Evolutionary conservation across 2,329 filamentous ascomycete species (phyloP).

Genomic region (Exophiala spinifera): DNA sequence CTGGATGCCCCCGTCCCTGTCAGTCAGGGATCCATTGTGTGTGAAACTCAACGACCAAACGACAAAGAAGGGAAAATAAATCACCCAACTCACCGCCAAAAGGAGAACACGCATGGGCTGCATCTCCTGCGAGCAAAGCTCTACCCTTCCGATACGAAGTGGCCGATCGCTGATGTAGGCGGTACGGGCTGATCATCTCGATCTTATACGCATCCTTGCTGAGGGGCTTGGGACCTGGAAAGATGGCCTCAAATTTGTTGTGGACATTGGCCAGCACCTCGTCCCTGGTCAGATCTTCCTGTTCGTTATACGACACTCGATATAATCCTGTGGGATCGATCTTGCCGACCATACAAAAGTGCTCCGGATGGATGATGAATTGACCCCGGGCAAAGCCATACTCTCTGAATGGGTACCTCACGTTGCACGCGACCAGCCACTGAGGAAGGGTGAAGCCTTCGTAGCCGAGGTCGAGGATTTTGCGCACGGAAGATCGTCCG

Average conservation of each 20-base stretch:
- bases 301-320: conserved; percentile 62
- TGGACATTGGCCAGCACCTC: conserved; percentile 54
- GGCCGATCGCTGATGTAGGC: conserved; percentile 60
- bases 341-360: conserved; percentile 61
- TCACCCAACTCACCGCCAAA: conserved; percentile 45
- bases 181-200: conserved; percentile 58
- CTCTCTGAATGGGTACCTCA: conserved; percentile 29
- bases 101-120: conserved; percentile 52
- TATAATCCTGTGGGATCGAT: conserved; percentile 60
- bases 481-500: conserved; percentile 39
- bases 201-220: conserved; percentile 51
- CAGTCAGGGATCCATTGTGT: background rate
- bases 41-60: no score
- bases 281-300: conserved; percentile 51
- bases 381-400: conserved; percentile 42
- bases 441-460: conserved; percentile 36
- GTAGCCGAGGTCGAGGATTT: conserved; percentile 27
- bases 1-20: conserved; percentile 43
- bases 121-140: conserved; percentile 58
- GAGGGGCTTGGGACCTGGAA: conserved; percentile 57
- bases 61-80: background rate
- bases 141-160: conserved; percentile 56
- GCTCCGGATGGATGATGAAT: conserved; percentile 56
- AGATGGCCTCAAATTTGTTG: conserved; percentile 55
- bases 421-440: conserved; percentile 27